phyloP scores from a whole-genome alignment of 352 stramenopile genomes.

The Pythium phragmitis region DNA sequence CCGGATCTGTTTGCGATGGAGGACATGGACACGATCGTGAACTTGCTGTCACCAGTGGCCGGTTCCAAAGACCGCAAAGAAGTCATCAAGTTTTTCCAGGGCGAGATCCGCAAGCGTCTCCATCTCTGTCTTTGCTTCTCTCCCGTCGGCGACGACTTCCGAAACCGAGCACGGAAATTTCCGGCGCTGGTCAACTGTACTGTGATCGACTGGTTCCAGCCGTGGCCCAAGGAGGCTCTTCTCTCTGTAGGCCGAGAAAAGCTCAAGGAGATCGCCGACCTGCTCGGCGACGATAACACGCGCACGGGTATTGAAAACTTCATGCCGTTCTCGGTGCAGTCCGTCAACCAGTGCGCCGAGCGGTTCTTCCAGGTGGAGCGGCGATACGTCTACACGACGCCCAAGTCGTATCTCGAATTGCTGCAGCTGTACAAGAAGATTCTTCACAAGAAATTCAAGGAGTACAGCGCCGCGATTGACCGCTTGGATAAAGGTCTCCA shows the following conservation, averaged over 20 bases:
- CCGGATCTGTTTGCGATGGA: constrained; percentile 93
- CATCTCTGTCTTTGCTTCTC: constrained; percentile 95
- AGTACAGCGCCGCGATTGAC: constrained; percentile 89
- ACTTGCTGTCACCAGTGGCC: constrained; percentile 71
- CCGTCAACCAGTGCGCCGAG: constrained; percentile 91
- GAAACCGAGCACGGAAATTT: constrained; percentile 93
- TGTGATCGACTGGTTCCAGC: constrained; percentile 95
- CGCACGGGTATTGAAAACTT: constrained; percentile 92
- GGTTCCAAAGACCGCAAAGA: constrained; percentile 88
- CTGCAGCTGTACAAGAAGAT: constrained; percentile 95
- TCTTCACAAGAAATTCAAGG: constrained; percentile 89
- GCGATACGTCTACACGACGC: constrained; percentile 94
- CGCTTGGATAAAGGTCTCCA: constrained; percentile 91
- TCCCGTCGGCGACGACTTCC: constrained; percentile 95
- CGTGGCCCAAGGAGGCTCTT: constrained; percentile 93
- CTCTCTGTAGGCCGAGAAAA: constrained; percentile 90
- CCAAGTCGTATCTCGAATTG: constrained; percentile 95
- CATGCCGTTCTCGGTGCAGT: constrained; percentile 95
- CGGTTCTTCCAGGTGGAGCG: constrained; percentile 90
- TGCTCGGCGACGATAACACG: constrained; percentile 80
- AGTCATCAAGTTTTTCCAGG: constrained; percentile 95
- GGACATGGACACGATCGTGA: constrained; percentile 94
- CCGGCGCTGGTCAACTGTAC: constrained; percentile 95
- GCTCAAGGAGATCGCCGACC: constrained; percentile 80
- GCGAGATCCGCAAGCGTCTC: constrained; percentile 93